phyloP scores from a whole-genome alignment of 306 rosid genomes.

The Lagenaria siceraria region DNA sequence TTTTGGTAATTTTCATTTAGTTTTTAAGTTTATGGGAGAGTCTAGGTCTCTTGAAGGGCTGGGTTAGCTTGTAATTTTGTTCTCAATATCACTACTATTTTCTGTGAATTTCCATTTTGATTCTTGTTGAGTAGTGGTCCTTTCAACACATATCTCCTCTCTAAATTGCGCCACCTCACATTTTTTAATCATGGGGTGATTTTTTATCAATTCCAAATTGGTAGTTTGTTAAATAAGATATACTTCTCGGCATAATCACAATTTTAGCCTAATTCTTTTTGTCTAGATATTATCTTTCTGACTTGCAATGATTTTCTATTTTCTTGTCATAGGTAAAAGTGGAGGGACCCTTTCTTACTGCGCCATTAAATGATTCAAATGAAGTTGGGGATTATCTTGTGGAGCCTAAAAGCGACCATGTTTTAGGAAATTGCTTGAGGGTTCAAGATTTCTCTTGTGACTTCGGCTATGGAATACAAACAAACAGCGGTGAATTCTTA shows the following conservation, averaged over 20 bases:
- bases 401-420: constrained; percentile 46
- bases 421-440: constrained; percentile 30
- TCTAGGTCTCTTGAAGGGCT: not conserved
- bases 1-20: not conserved
- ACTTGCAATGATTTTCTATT: constrained; percentile 6
- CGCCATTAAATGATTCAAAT: constrained; percentile 37
- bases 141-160: not conserved
- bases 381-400: constrained; percentile 48
- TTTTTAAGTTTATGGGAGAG: not conserved
- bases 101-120: not conserved
- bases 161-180: not conserved
- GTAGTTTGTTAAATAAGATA: not conserved
- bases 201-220: not conserved
- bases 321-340: constrained; percentile 33
- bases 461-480: constrained; percentile 34
- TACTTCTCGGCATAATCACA: not conserved
- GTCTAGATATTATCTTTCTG: not conserved
- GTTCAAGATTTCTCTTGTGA: constrained; percentile 29
- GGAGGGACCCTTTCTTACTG: constrained; percentile 42
- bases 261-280: not conserved
- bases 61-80: not conserved
- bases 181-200: not conserved
- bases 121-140: not conserved
- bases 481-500: constrained; percentile 27
- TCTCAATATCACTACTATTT: not conserved